Base-by-base conservation (phyloP, 2,329 filamentous ascomycete genomes). In the Talaromyces sp. region DNA sequence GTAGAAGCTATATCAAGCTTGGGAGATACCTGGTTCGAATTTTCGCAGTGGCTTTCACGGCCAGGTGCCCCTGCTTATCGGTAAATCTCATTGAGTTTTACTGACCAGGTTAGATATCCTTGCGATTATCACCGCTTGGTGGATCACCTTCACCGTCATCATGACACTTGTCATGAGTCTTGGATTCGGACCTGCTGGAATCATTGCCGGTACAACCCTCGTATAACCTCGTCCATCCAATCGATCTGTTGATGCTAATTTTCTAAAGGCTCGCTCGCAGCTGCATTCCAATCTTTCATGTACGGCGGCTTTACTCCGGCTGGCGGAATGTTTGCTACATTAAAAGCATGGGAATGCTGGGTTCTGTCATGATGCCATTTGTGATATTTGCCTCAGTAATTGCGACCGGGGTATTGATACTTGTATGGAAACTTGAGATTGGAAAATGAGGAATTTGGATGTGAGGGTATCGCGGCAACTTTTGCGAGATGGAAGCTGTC, bases 81-180 rank as follows among this genome's bases (percentile, higher is more conserved):
- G 1, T 14, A n/a, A 47, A 11, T 47, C 8, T 19, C 41, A 14
- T 47, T 47, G 45, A 13, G 19, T 11, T 47, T 47, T 19, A 24
- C 27, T 56, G 14, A 56, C 22, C 8, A 13, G 3, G 11, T 59
- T 41, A 59, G 56, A 59, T 43, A 41, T 59, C 14, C 56, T 59
- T 13, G 56, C 56, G 6, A n/a, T 59, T 31, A 59, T 59, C 22
- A 59, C 37, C 22, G 56, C 56, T 39, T 59, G 56, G 56, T 22
- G n/a, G 33, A 59, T 59, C 14, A 59, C 56, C 10, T 59, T 59
- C 22, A 59, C 56, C 35, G n/a, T 59, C n/a, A 35, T 59, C 31
- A 59, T 43, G 35, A 22, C 24, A 10, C 11, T 59, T 37, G 19
- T 59, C 13, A 39, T 43, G 33, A 39, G 27, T 41, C 56, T 59